Evolutionary conservation across 176 grass and related monocot genomes (phyloP), one percentile per base, ranked within the genome.

Genomic region (Panicum miliaceum): DNA sequence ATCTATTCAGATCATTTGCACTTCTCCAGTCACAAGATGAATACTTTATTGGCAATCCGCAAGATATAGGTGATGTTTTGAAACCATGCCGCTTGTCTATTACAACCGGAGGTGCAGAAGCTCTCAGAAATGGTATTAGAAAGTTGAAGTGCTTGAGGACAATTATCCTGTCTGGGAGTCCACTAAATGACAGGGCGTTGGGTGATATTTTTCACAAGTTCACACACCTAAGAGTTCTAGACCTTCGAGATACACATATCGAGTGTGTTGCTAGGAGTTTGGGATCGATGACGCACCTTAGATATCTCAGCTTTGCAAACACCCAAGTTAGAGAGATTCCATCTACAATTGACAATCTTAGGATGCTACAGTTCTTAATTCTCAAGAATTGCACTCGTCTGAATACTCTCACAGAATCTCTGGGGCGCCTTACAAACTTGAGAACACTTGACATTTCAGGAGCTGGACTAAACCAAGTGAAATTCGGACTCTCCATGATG

Each of bases 1-100:
- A 85, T 64, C 86, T 91, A 27, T 86, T 94, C 45, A 81, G 79
- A 62, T 89, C 83, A 58, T 86, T 94, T 81, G 92, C 92, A 45
- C 83, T 86, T 47, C 64, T 82, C 81, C 79, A 87, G 58, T 84
- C 87, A 57, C 67, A 79, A 13, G 81, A 80, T 47, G 87, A 84
- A 66, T 68, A 89, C 50, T 89, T 66, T 48, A 79, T 18, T 15
- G 81, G 69, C 40, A 80, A 74, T 67, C 76, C 81, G 80, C 82
- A 79, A 80, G 75, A 73, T 48, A 80, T 89, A 12, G 76, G 59
- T 47, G 76, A 73, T n/a, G 7, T 72, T 15, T 68, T 79, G 32
- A 89, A 65, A 48, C 81, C 76, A 38, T 80, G 4, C 25, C 87
- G 87, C 60, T 15, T 89, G 14, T 80, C 75, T 25, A 67, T 89